Evolutionary conservation across 2,329 filamentous ascomycete species (phyloP).

Genomic region (Aspergillus clavatus): DNA sequence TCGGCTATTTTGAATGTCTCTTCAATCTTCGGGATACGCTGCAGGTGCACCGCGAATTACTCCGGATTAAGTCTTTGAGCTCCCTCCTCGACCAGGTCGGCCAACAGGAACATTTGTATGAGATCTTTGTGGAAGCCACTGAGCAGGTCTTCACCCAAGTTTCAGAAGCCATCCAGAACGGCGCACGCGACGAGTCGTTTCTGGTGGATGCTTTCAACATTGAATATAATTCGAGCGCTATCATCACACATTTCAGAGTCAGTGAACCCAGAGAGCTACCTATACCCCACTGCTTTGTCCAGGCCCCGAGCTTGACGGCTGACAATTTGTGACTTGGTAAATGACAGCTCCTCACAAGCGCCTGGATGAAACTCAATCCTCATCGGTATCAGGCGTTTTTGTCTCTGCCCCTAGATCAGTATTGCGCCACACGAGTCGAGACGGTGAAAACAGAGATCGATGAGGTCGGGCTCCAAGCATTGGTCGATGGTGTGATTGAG

Average conservation of each 20-base stretch:
- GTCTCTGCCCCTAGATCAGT: slow-evolving; percentile 58
- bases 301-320: slow-evolving; percentile 12
- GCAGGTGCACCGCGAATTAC: slow-evolving; percentile 65
- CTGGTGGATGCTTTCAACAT: slow-evolving; percentile 72
- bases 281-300: background rate
- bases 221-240: slow-evolving; percentile 58
- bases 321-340: slow-evolving; percentile 10
- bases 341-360: slow-evolving; percentile 68
- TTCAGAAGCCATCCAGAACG: slow-evolving; percentile 50
- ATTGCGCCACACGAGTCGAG: slow-evolving; percentile 68
- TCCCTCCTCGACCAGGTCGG: slow-evolving; percentile 66
- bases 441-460: slow-evolving; percentile 80
- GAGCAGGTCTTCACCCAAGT: slow-evolving; percentile 63
- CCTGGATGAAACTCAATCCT: slow-evolving; percentile 73
- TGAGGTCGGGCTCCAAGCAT: slow-evolving; percentile 72
- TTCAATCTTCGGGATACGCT: slow-evolving; percentile 61
- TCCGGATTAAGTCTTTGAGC: slow-evolving; percentile 66
- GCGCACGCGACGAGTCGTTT: slow-evolving; percentile 54
- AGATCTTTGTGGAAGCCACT: slow-evolving; percentile 78
- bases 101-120: slow-evolving; percentile 64
- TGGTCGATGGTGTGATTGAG: slow-evolving; percentile 74
- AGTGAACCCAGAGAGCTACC: slow-evolving; percentile 15
- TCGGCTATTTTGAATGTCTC: slow-evolving; percentile 86
- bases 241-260: slow-evolving; percentile 78
- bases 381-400: slow-evolving; percentile 70